Base-by-base conservation (phyloP, 441 rosid genomes). In the Croton laevigatus region DNA sequence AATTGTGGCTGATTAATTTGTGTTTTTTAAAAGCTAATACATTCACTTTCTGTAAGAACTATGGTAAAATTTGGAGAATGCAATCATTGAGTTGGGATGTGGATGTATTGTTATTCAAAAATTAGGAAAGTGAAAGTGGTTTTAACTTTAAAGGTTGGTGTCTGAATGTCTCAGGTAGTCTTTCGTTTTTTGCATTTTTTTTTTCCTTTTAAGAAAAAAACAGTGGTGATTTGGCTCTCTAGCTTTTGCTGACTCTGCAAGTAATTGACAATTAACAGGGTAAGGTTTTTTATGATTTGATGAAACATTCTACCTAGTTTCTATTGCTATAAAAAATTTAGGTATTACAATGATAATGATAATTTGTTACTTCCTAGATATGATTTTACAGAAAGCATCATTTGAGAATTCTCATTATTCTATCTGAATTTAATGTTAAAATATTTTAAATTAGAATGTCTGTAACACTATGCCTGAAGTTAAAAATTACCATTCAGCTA, bases 301-400 rank as follows among this genome's bases (percentile, higher is more conserved):
- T 59, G 57, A 69, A 69, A 59, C 42, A 45, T 69, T 69, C 23
- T n/a, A 17, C 34, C 46, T 59, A 13, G 1, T 48, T 44, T 27
- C 23, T 40, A 23, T 27, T 44, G 42, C 23, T 40, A 23, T 27
- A 36, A 23, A 23, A 46, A 59, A 45, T n/a, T 42, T 34, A 8
- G 17, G 55, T 57, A 5, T 42, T 27, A 69, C 19, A 36, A 27
- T 69, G 57, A 45, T n/a, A 4, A 71, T 27, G 32, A 20, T 53
- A n/a, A 27, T 12, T 32, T 53, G 16, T 71, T 62, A 38, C 51
- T 70, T 20, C 51, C 73, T 1, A 60, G 6, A 40, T 27, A 11
- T 64, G 22, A 64, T n/a, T n/a, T 64, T 16, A 46, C 16, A 4
- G 38, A 34, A 23, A 23, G 37, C 55, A 13, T 46, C 40, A 64